Percentiles rank a stretch among this genome's conserved stretches.
Evolutionary conservation across 148 eudicot genomes (phyloP).

Genomic region (Silene conica): DNA sequence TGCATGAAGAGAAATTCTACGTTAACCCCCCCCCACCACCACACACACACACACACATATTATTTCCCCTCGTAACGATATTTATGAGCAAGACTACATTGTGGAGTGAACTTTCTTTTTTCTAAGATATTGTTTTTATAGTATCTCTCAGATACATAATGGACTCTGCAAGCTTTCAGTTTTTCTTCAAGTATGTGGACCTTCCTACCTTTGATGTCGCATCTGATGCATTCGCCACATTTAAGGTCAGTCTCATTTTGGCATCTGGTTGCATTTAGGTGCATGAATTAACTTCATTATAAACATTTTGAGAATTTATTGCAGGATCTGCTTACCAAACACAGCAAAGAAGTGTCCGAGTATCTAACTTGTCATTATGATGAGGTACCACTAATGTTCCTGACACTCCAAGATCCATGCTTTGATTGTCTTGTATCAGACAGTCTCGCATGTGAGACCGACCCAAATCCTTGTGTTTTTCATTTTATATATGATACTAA

Average conservation of each 20-base stretch:
- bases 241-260: too few species aligned
- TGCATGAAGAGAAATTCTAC: not conserved
- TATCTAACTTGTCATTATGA: constrained; percentile 64
- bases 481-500: not conserved
- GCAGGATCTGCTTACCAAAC: too few species aligned
- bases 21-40: too few species aligned
- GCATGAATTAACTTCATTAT: too few species aligned
- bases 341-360: constrained; percentile 17
- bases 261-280: too few species aligned
- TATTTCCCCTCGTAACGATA: not conserved
- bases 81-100: not conserved
- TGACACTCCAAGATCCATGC: not conserved
- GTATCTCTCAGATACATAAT: not conserved
- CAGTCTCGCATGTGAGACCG: not conserved
- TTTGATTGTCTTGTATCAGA: not conserved
- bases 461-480: not conserved
- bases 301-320: too few species aligned
- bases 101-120: too few species aligned
- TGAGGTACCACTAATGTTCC: constrained; percentile 46
- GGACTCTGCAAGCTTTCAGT: too few species aligned
- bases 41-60: too few species aligned
- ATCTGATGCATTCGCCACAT: not conserved
- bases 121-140: too few species aligned
- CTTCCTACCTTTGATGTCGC: too few species aligned
- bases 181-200: too few species aligned